phyloP scores from a whole-genome alignment of 2,329 filamentous ascomycete genomes.

The Cladosporium sp. region DNA sequence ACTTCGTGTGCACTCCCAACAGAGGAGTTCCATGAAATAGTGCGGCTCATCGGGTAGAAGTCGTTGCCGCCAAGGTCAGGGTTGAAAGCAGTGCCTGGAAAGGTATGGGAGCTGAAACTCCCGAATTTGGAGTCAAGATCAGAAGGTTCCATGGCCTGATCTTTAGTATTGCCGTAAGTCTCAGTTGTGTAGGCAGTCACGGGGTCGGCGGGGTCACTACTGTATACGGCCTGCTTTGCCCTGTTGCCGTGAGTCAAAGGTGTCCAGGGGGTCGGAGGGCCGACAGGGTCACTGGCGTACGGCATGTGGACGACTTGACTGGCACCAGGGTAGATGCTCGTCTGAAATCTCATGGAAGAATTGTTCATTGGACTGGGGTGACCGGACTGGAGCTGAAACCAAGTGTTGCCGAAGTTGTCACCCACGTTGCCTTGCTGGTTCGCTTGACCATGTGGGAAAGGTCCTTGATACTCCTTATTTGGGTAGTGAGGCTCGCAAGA shows the following conservation, averaged over 20 bases:
- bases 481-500: too few relatives aligned
- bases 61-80: too few relatives aligned
- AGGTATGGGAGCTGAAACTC: background rate
- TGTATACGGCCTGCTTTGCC: background rate
- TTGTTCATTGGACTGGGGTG: background rate
- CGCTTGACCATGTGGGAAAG: background rate
- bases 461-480: background rate
- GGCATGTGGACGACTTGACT: too few relatives aligned
- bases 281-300: background rate
- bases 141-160: too few relatives aligned
- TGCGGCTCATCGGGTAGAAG: background rate
- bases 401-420: background rate
- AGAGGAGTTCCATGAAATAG: background rate
- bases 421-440: background rate
- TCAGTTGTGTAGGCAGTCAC: too few relatives aligned
- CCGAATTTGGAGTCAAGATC: too few relatives aligned
- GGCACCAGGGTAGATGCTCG: too few relatives aligned
- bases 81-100: background rate
- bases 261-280: background rate
- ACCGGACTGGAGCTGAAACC: background rate
- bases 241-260: background rate
- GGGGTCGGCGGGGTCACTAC: background rate
- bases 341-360: background rate
- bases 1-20: background rate
- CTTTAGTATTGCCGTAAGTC: too few relatives aligned